Evolutionary conservation across 2,329 filamentous ascomycete species (phyloP).

Genomic region (Cercospora janseana): DNA sequence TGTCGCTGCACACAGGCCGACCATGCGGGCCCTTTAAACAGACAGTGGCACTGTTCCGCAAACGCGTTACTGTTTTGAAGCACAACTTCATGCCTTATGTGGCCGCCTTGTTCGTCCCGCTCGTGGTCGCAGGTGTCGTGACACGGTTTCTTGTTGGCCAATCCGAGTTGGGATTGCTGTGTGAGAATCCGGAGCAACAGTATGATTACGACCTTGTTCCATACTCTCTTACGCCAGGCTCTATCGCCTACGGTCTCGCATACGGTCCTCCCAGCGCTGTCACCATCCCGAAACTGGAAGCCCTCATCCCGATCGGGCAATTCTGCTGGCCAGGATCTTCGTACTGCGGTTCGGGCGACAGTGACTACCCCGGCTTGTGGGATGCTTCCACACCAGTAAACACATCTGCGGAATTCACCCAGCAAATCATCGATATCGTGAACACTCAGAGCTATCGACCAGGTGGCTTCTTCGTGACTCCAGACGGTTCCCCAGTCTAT

Average conservation of each 20-base stretch:
- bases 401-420: conserved; percentile 13
- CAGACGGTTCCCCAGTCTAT: conserved; percentile 11
- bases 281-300: neutral
- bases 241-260: conserved; percentile 1
- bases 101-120: conserved; percentile 70
- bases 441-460: neutral
- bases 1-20: conserved; percentile 23
- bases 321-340: conserved; percentile 16
- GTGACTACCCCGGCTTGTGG: neutral
- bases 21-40: conserved; percentile 52
- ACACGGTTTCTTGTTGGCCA: conserved; percentile 57
- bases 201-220: conserved; percentile 6
- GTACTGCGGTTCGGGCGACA: neutral
- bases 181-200: conserved; percentile 33
- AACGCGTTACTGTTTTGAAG: conserved; percentile 72
- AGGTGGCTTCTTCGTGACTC: conserved; percentile 18
- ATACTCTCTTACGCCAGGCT: conserved; percentile 1
- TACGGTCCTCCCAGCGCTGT: conserved; percentile 13
- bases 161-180: conserved; percentile 52
- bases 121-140: conserved; percentile 75
- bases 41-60: conserved; percentile 68
- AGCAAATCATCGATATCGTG: conserved; percentile 9
- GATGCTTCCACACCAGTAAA: neutral
- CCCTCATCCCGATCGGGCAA: conserved; percentile 11
- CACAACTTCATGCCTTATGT: conserved; percentile 73